A percentile compares a stretch with the other conserved stretches of the same genome.
phyloP scores from a whole-genome alignment of 1,284 basidiomycete genomes.

The Apiotrichum gracile region DNA sequence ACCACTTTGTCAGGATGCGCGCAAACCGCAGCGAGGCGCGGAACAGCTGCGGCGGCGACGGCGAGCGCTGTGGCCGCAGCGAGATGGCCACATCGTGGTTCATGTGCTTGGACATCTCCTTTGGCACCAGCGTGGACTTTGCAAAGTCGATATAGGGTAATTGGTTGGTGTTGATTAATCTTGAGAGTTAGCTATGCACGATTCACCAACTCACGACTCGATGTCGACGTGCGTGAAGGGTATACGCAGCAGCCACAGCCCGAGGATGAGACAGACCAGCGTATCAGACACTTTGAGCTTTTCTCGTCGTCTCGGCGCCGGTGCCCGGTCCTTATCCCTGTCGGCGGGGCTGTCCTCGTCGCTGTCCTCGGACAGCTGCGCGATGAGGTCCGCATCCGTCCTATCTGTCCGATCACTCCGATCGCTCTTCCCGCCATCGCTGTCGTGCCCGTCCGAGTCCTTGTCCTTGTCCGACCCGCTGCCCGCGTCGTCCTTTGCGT shows the following conservation, averaged over 20 bases:
- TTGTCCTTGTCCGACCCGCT: constrained; percentile 18
- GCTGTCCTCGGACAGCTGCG: constrained; percentile 5
- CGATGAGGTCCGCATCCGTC: constrained; percentile 36
- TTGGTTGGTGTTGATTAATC: constrained; percentile 59
- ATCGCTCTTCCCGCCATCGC: constrained; percentile 29
- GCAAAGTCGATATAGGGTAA: constrained; percentile 77
- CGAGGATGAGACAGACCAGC: constrained; percentile 54
- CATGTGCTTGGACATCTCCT: constrained; percentile 49
- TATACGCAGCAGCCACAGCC: constrained; percentile 69
- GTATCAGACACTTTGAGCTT: constrained; percentile 26
- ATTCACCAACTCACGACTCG: constrained; percentile 53
- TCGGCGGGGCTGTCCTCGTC: constrained; percentile 10
- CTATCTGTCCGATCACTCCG: neutral
- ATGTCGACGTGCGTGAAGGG: constrained; percentile 71
- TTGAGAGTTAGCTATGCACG: neutral
- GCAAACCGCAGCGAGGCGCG: constrained; percentile 20
- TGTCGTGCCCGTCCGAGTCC: constrained; percentile 22
- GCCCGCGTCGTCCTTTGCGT: constrained; percentile 15
- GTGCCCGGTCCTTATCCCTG: neutral
- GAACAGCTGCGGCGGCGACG: constrained; percentile 20
- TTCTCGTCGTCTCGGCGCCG: neutral
- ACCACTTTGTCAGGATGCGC: constrained; percentile 37
- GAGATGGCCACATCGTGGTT: constrained; percentile 7
- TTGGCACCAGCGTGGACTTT: constrained; percentile 56
- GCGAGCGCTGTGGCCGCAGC: constrained; percentile 17